Evolutionary conservation across 805 yeast species (phyloP).

Genomic region (Lachancea nothofagi): DNA sequence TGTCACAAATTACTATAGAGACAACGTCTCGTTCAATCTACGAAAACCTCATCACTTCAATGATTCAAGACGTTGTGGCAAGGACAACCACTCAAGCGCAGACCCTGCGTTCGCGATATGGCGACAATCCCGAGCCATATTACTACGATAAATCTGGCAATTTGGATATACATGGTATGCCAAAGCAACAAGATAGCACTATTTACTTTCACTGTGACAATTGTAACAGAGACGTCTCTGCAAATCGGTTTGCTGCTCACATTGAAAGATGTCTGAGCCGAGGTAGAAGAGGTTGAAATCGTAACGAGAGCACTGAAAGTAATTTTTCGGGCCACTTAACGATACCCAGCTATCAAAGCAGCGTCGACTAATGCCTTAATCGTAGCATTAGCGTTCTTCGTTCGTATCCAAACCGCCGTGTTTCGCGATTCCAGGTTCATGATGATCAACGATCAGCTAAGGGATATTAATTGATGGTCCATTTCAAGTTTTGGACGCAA

Average conservation of each 20-base stretch:
- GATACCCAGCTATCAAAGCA: too few species aligned
- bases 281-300: conserved; percentile 36
- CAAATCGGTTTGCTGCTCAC: conserved; percentile 89
- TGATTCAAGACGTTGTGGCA: conserved; percentile 32
- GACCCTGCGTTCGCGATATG: conserved; percentile 21
- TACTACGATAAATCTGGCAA: conserved; percentile 24
- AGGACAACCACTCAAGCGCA: conserved; percentile 24
- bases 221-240: conserved; percentile 83
- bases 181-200: conserved; percentile 31
- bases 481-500: too few species aligned
- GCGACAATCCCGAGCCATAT: conserved; percentile 22
- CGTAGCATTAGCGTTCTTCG: neutral
- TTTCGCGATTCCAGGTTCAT: neutral
- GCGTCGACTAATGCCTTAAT: too few species aligned
- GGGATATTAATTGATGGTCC: too few species aligned
- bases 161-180: conserved; percentile 26
- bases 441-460: neutral
- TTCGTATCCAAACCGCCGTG: neutral
- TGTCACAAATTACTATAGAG: conserved; percentile 17
- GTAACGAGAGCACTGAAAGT: neutral
- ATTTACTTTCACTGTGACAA: conserved; percentile 69
- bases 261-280: conserved; percentile 85
- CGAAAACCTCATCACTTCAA: conserved; percentile 24
- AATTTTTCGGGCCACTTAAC: too few species aligned
- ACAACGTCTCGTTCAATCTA: conserved; percentile 22